Percentiles rank a stretch among this genome's conserved stretches.
These are phyloP conservation scores for Knufia petricola DNA, from an alignment of 2,329 filamentous ascomycete genomes.

Conservation along the genomic window DNA sequence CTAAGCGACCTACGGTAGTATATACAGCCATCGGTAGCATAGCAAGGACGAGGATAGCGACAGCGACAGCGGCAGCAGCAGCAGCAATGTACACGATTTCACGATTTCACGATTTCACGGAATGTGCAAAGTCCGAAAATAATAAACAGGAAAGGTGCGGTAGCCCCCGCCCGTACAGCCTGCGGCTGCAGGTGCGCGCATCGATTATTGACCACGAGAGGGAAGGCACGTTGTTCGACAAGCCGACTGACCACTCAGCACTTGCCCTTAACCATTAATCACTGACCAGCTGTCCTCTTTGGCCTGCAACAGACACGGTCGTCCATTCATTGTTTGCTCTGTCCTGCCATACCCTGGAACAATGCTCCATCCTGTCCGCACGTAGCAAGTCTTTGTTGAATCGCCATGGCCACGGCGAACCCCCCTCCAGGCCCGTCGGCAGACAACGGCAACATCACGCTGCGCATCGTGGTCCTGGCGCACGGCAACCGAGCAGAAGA, in stretches of 20 bases:
- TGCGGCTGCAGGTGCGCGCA: neutral
- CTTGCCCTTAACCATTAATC: too few relatives aligned
- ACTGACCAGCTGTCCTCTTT: slow-evolving; percentile 5
- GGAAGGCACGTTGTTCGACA: neutral
- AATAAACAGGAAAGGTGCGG: too few relatives aligned
- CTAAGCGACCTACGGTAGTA: too few relatives aligned
- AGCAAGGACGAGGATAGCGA: too few relatives aligned
- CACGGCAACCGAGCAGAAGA: slow-evolving; percentile 20
- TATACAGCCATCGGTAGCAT: too few relatives aligned
- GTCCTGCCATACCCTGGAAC: neutral
- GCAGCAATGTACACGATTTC: too few relatives aligned
- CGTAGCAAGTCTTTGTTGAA: neutral
- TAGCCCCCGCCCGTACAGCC: too few relatives aligned
- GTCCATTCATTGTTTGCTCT: neutral
- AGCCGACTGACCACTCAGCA: too few relatives aligned
- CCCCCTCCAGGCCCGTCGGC: neutral
- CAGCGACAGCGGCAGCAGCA: too few relatives aligned
- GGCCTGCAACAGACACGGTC: neutral
- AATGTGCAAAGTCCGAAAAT: too few relatives aligned
- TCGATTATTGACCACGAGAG: neutral
- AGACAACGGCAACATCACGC: slow-evolving; percentile 16
- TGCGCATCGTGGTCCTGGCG: slow-evolving; percentile 18
- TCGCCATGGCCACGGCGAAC: slow-evolving; percentile 3
- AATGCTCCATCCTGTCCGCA: neutral
- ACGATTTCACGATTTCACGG: too few relatives aligned